A percentile compares a stretch with the other conserved stretches of the same genome.
Conservation (phyloP, 345 rosid genomes). For the Conringia planisiliqua region DNA sequence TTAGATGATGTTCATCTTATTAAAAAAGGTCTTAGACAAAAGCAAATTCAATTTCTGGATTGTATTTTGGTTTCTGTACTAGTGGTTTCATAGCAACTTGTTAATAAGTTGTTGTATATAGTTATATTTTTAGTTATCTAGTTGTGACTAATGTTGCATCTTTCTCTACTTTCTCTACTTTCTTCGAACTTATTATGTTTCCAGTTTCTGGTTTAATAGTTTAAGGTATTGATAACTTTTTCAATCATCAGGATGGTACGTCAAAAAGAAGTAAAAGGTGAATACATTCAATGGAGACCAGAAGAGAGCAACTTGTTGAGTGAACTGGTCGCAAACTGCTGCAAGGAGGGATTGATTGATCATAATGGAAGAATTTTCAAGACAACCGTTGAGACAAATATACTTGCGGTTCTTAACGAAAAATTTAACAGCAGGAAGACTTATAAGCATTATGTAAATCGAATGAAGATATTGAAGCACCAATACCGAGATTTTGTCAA, state of each 20-base stretch:
- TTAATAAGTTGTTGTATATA: background rate
- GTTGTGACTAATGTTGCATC: background rate
- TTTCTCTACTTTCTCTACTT: background rate
- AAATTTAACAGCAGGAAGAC: background rate
- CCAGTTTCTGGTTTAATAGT: background rate
- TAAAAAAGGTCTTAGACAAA: background rate
- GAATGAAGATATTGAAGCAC: constrained; percentile 7
- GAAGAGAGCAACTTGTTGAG: background rate
- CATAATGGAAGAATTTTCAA: background rate
- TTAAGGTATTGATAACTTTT: background rate
- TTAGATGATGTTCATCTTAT: background rate
- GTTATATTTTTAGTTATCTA: background rate
- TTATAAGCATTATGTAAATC: background rate
- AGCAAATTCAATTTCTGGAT: background rate
- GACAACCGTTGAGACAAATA: background rate
- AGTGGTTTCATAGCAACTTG: background rate
- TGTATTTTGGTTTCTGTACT: background rate
- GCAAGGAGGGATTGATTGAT: background rate
- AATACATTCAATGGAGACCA: constrained; percentile 1
- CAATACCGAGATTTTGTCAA: background rate
- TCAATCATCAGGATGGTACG: background rate
- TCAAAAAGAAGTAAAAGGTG: constrained; percentile 4
- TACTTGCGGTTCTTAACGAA: background rate
- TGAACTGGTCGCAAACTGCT: background rate
- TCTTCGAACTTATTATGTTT: background rate